phyloP scores from a whole-genome alignment of 176 grass and related monocot genomes.

The Oryza glaberrima region DNA sequence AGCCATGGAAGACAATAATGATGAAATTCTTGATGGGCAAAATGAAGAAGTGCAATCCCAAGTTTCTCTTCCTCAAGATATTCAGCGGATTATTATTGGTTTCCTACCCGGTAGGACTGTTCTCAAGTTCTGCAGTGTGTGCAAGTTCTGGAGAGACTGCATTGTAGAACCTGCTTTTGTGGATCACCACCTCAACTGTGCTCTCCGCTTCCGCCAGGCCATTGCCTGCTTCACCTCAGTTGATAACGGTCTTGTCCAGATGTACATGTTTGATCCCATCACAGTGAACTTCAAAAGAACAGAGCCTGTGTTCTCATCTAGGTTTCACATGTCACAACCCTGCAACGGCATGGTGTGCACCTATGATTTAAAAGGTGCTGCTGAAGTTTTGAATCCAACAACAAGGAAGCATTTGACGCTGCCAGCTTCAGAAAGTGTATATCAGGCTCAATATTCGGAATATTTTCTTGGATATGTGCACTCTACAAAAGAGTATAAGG shows the following conservation, averaged over 20 bases:
- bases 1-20: conserved; percentile 39
- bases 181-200: conserved; percentile 41
- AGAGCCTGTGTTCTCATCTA: conserved; percentile 46
- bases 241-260: conserved; percentile 40
- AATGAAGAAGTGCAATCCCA: conserved; percentile 27
- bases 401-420: conserved; percentile 39
- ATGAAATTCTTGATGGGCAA: conserved; percentile 37
- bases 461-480: conserved; percentile 57
- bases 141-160: conserved; percentile 53
- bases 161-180: conserved; percentile 46
- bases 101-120: conserved; percentile 48
- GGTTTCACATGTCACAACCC: conserved; percentile 52
- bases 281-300: conserved; percentile 46
- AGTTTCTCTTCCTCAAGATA: conserved; percentile 44
- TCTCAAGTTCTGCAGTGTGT: conserved; percentile 39
- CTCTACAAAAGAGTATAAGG: conserved; percentile 52
- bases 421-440: conserved; percentile 32
- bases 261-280: conserved; percentile 53
- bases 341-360: conserved; percentile 51
- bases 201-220: conserved; percentile 35
- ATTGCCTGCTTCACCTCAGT: conserved; percentile 59
- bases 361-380: conserved; percentile 45
- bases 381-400: conserved; percentile 58
- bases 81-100: conserved; percentile 45
- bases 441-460: conserved; percentile 38